These are phyloP conservation scores for Nidularia pulvinata DNA, from an alignment of 768 basidiomycete species.

Conservation along the genomic window DNA sequence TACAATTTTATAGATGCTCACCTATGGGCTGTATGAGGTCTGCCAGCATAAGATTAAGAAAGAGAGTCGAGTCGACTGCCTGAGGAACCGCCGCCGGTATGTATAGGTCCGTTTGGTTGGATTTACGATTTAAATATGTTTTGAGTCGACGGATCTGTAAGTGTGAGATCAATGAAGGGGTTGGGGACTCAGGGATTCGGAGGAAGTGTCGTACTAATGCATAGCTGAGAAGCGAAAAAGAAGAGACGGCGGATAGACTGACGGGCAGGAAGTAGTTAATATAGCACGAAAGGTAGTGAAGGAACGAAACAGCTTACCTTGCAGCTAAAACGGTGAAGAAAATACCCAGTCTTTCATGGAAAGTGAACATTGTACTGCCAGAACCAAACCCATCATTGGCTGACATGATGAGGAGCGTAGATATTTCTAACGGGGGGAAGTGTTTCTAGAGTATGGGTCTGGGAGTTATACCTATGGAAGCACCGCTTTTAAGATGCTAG, in stretches of 20 bases:
- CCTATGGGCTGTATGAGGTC: slow-evolving; percentile 36
- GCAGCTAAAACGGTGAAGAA: slow-evolving; percentile 17
- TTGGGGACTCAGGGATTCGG: background rate
- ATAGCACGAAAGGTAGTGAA: background rate
- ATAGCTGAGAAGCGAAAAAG: background rate
- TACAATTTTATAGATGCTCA: background rate
- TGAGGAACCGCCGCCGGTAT: slow-evolving; percentile 1
- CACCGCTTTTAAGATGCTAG: no score
- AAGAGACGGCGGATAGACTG: background rate
- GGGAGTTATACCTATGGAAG: no score
- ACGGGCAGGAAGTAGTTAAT: background rate
- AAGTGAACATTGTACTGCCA: slow-evolving; percentile 7
- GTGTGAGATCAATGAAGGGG: background rate
- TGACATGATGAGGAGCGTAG: no score
- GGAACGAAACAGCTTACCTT: slow-evolving; percentile 5
- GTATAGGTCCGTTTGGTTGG: background rate
- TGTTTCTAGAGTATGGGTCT: no score
- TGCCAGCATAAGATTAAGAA: slow-evolving; percentile 35
- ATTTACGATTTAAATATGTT: background rate
- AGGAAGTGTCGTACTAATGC: background rate
- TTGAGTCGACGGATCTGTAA: background rate
- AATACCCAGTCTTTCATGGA: slow-evolving; percentile 18
- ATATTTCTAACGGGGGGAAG: no score
- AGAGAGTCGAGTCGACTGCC: slow-evolving; percentile 23
- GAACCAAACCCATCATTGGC: background rate